Evolutionary conservation across 257 asterid species (phyloP).

Genomic region (Hygrophila difformis): DNA sequence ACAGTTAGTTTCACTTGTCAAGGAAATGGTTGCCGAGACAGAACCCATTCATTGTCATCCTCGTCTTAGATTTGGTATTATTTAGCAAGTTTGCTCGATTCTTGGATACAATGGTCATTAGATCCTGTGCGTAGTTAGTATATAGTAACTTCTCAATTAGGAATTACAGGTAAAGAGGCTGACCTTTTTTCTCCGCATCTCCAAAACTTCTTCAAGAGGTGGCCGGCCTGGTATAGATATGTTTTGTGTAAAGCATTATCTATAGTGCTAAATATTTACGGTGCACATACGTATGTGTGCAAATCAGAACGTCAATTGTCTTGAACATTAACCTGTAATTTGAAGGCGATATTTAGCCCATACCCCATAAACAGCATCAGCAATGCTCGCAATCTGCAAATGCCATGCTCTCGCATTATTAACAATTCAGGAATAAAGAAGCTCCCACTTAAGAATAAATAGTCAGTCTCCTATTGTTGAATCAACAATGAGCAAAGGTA

Average conservation of each 20-base stretch:
- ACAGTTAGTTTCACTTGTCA: no score
- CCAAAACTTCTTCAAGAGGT: slow-evolving; percentile 70
- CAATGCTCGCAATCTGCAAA: slow-evolving; percentile 63
- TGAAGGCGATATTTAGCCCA: slow-evolving; percentile 94
- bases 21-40: no score
- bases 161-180: no score
- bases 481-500: slow-evolving; percentile 10
- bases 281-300: neutral
- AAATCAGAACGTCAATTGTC: no score
- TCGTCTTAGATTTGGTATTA: no score
- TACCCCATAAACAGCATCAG: slow-evolving; percentile 58
- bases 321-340: slow-evolving; percentile 45
- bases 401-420: neutral
- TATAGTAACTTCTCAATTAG: no score
- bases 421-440: neutral
- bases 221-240: slow-evolving; percentile 58
- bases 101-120: no score
- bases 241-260: no score
- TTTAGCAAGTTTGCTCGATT: no score
- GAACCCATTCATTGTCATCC: no score
- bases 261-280: neutral
- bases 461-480: neutral
- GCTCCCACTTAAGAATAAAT: neutral
- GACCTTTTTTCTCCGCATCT: slow-evolving; percentile 70
- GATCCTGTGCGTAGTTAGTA: no score